Conservation (phyloP, 495 filamentous ascomycete species). For the Trichoderma gamsii region DNA sequence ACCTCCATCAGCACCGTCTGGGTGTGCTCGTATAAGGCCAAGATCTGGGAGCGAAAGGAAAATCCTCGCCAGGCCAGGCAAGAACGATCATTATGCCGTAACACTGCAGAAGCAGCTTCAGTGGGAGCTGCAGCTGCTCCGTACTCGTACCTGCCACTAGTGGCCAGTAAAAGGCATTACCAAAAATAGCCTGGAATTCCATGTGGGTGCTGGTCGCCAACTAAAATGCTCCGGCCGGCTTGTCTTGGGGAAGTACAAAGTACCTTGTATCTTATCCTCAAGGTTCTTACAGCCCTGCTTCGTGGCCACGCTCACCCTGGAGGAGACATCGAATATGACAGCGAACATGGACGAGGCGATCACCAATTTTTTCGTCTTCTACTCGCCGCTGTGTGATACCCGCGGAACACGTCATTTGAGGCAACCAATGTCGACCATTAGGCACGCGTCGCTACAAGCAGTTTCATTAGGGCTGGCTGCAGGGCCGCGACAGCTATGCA, state of each 20-base stretch:
- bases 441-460: not conserved
- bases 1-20: not conserved
- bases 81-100: not conserved
- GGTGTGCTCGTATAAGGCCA: conserved; percentile 12
- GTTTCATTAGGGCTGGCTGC: not conserved
- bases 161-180: not conserved
- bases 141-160: not conserved
- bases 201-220: not conserved
- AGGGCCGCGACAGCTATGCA: not conserved
- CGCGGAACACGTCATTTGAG: conserved; percentile 5
- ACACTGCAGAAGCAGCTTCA: not conserved
- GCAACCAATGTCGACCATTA: not conserved
- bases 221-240: not conserved
- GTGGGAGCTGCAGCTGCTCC: not conserved
- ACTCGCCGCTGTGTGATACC: not conserved
- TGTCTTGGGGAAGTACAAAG: not conserved
- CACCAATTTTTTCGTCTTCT: not conserved
- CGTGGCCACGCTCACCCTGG: conserved; percentile 1
- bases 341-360: not conserved
- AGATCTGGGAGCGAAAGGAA: not conserved
- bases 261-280: no score
- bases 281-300: not conserved
- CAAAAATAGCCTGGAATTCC: conserved; percentile 2
- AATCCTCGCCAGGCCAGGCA: not conserved
- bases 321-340: not conserved